Evolutionary conservation across 2,329 filamentous ascomycete species (phyloP), one percentile per base, ranked within the genome.

Genomic region (Curvularia eragrostidis): DNA sequence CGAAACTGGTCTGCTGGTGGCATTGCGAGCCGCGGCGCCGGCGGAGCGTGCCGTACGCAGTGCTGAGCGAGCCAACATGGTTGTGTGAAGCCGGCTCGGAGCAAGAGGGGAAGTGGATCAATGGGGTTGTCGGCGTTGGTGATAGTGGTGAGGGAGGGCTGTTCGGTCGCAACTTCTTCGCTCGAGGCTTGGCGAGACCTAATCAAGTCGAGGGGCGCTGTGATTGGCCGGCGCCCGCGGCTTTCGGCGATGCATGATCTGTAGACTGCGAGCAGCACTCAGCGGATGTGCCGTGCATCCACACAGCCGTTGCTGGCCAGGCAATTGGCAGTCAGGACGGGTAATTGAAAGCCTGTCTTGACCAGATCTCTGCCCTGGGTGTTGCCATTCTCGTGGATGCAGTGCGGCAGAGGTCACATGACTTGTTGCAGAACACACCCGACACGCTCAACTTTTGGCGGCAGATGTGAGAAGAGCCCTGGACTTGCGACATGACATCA

Each of bases 11-110:
- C 73, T 79, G 73, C 68, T 76, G 72, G 75, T 76, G 71, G 77
- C 77, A 79, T 76, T 80, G 81, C 88, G 85, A 91, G 92, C 89
- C 89, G 89, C 86, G 81, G 88, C 85, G 84, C 89, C 90, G 84
- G 93, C 85, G 77, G 89, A 86, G 87, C 93, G 93, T 87, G 90
- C 86, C 80, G 91, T 88, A 85, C 92, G 92, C 86, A 96, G 83
- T 83, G 88, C 88, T 82, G 93, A 92, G 86, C 93, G 91, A 84
- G 91, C 90, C 87, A 97, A 89, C 94, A 98, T 97, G 79, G 81
- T 90, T 85, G 65, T 67, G 64, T 68, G 69, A 70, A 71, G 75
- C 70, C 75, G 75, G 74, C 75, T 70, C 74, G 67, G 63, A 66
- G 70, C 69, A 67, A 62, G 64, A 67, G 65, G 65, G 63, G 60